Evolutionary conservation across 148 eudicot genomes (phyloP), one percentile per base, ranked within the genome.

Genomic region (Pharnaceum exiguum): DNA sequence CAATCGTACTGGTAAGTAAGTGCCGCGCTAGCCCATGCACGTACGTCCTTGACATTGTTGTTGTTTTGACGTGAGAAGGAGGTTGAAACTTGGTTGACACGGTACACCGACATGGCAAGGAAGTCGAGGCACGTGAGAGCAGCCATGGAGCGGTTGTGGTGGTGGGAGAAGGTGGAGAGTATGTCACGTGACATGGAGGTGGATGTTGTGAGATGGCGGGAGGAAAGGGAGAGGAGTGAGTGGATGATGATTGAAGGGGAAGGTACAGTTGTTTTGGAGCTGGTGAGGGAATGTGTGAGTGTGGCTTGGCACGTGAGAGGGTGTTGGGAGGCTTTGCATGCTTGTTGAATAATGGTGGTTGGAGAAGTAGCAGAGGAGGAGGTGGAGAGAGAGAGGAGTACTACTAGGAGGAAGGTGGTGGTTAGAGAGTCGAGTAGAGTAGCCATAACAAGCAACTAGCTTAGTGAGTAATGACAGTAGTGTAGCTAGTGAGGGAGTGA

Each of bases 11-110:
- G 90, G 83, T 79, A 88, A 0, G 70, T 70, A 15, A 87, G 29
- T 2, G 81, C 84, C 6, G 98, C 90, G 60, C 77, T 71, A 55
- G 67, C 61, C 78, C 74, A 91, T 0, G 98, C 94, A 0, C 98
- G 84, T 10, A 76, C 80, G 69, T 88, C 78, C 72, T 79, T 83
- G 57, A 57, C 0, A 54, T 48, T 11, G 5, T 40, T n/a, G n/a
- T 54, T 53, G 39, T 52, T 57, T 55, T 71, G 86, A 28, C 80
- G 74, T 16, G 68, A 23, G 32, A 77, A 42, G 15, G 69, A 66
- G 7, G 45, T 59, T 9, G 6, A 21, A 33, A 75, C 47, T 15
- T 42, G 22, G 7, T 42, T 31, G 9, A 63, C 38, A 5, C 96
- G 72, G 77, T 44, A 50, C 8, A 56, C 71, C 27, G 95, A 75